Evolutionary conservation across 2,329 filamentous ascomycete species (phyloP).

Genomic region (Mariannaea elegans): DNA sequence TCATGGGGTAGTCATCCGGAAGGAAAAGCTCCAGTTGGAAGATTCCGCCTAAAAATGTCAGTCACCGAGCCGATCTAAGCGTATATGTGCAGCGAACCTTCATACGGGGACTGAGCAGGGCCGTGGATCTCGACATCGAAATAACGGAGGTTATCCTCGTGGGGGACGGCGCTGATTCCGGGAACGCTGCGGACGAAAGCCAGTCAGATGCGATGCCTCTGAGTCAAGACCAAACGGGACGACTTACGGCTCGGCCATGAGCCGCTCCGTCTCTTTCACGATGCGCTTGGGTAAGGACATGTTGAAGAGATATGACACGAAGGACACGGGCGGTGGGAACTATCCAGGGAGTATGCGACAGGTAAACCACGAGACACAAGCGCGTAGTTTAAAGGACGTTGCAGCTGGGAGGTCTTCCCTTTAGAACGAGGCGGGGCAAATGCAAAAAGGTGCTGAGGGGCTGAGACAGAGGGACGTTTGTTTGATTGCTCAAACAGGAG

Average conservation of each 20-base stretch:
- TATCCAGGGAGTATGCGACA: not conserved
- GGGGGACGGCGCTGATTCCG: conserved; percentile 93
- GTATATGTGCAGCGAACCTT: conserved; percentile 67
- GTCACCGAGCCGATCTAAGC: conserved; percentile 1
- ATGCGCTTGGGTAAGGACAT: conserved; percentile 95
- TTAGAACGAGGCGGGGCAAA: not conserved
- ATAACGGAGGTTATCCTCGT: conserved; percentile 97
- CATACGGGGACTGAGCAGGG: conserved; percentile 90
- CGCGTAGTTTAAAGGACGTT: not conserved
- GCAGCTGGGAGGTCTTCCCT: not conserved
- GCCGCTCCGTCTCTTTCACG: conserved; percentile 96
- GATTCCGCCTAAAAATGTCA: conserved; percentile 67
- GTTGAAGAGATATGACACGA: not conserved
- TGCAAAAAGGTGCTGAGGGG: not conserved
- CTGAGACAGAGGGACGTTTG: not conserved
- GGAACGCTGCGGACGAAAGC: conserved; percentile 72
- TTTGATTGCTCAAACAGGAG: not conserved
- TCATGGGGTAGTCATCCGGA: conserved; percentile 99
- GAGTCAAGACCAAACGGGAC: conserved; percentile 18
- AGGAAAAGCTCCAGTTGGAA: conserved; percentile 98
- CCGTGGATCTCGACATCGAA: conserved; percentile 98
- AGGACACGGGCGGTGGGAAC: not conserved
- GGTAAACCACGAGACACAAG: too few relatives aligned
- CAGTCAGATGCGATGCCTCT: conserved; percentile 30
- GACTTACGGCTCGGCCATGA: conserved; percentile 93